Conservation (phyloP, 345 rosid genomes). For the Zanthoxylum bungeanum region DNA sequence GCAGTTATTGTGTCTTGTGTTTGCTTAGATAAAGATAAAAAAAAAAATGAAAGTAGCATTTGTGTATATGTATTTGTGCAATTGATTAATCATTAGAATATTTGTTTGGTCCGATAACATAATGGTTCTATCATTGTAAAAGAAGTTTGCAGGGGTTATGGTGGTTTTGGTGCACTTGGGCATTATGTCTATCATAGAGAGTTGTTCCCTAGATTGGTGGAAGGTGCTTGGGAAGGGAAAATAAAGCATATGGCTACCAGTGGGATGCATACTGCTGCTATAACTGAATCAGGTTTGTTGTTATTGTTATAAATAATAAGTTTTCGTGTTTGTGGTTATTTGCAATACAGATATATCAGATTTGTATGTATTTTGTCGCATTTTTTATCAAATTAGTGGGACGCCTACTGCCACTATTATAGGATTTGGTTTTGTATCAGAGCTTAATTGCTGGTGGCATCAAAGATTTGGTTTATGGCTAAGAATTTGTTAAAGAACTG, state of each 20-base stretch:
- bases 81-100: neutral
- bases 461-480: neutral
- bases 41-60: neutral
- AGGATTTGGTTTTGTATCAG: neutral
- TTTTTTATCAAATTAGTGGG: neutral
- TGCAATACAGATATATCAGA: neutral
- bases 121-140: constrained; percentile 26
- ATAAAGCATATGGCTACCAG: constrained; percentile 68
- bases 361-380: neutral
- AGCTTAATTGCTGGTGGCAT: neutral
- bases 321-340: neutral
- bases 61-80: neutral
- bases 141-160: constrained; percentile 90
- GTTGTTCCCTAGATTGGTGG: constrained; percentile 75
- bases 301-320: neutral
- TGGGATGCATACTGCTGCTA: constrained; percentile 82
- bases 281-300: constrained; percentile 66
- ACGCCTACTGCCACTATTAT: neutral
- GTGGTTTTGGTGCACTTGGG: constrained; percentile 96
- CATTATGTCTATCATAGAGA: constrained; percentile 87
- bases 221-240: constrained; percentile 56
- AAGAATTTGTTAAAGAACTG: neutral
- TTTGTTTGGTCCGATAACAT: constrained; percentile 12
- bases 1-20: neutral
- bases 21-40: neutral